A percentile compares a stretch with the other conserved stretches of the same genome.
These are phyloP conservation scores for Solanum megistacrolobum DNA, from an alignment of 257 asterid species.

Conservation along the genomic window DNA sequence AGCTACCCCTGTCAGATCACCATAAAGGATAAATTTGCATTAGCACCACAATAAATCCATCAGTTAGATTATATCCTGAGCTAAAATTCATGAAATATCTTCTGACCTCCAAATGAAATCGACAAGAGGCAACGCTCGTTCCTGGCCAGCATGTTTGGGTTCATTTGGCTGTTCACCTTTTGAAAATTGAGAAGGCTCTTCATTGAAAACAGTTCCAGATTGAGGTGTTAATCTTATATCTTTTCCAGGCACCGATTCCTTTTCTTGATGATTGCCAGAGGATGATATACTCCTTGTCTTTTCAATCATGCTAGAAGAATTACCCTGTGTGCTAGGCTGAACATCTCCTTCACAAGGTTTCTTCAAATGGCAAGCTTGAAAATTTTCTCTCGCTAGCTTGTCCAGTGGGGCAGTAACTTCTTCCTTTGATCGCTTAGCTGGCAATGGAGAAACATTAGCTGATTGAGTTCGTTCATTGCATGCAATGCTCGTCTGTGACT, in stretches of 20 bases:
- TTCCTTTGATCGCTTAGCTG: background rate
- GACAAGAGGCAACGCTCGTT: slow-evolving; percentile 26
- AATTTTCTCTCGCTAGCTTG: background rate
- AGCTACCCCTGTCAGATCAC: slow-evolving; percentile 46
- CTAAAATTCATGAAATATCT: slow-evolving; percentile 1
- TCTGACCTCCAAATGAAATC: slow-evolving; percentile 66
- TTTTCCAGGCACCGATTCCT: background rate
- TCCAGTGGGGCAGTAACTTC: background rate
- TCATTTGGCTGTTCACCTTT: background rate
- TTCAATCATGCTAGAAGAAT: background rate
- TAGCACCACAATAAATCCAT: background rate
- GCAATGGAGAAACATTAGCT: background rate
- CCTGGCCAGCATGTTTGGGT: background rate
- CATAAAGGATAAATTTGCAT: slow-evolving; percentile 1
- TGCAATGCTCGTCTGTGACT: background rate
- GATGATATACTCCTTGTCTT: background rate
- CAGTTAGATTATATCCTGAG: background rate
- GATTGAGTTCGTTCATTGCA: background rate
- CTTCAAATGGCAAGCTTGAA: background rate
- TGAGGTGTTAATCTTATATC: background rate
- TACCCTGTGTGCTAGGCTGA: background rate
- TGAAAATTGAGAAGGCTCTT: slow-evolving; percentile 2
- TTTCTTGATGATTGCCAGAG: background rate
- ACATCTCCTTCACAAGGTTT: background rate
- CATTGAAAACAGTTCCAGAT: background rate